These are phyloP conservation scores for Carex littledalei DNA, from an alignment of 176 grass and related monocot species.

Conservation along the genomic window DNA sequence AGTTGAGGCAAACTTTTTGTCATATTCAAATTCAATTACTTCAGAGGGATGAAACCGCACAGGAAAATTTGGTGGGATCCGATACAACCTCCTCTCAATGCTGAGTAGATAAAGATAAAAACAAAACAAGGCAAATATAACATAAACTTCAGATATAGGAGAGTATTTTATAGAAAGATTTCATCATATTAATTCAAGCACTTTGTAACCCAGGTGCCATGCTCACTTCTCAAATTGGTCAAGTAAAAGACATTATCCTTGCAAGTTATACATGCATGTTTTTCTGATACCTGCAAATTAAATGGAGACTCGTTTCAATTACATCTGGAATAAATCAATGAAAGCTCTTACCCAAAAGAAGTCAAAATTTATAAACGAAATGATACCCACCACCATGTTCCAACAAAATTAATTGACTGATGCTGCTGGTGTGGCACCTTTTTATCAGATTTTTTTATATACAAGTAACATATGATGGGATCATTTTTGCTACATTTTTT, in stretches of 20 bases:
- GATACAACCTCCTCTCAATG: constrained; percentile 65
- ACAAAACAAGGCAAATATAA: constrained; percentile 20
- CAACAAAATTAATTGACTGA: background rate
- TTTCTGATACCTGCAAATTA: constrained; percentile 59
- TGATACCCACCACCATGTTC: background rate
- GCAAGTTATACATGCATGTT: constrained; percentile 69
- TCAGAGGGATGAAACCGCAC: constrained; percentile 66
- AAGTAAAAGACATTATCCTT: constrained; percentile 81
- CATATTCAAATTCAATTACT: constrained; percentile 81
- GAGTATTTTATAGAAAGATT: background rate
- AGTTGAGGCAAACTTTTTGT: constrained; percentile 39
- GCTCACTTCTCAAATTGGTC: constrained; percentile 69
- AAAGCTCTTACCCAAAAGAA: background rate
- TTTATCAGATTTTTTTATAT: background rate
- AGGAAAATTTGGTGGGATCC: constrained; percentile 65
- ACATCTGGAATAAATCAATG: background rate
- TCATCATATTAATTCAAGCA: constrained; percentile 14
- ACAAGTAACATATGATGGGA: background rate
- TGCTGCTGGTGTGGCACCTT: background rate
- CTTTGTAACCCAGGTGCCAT: constrained; percentile 88
- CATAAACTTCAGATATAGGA: background rate
- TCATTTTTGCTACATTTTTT: background rate
- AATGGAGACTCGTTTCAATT: background rate
- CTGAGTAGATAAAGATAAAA: constrained; percentile 28
- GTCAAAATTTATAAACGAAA: background rate